Evolutionary conservation across 2,329 filamentous ascomycete genomes (phyloP), one percentile per base, ranked within the genome.

Genomic region (Fusarium sarcochroum): DNA sequence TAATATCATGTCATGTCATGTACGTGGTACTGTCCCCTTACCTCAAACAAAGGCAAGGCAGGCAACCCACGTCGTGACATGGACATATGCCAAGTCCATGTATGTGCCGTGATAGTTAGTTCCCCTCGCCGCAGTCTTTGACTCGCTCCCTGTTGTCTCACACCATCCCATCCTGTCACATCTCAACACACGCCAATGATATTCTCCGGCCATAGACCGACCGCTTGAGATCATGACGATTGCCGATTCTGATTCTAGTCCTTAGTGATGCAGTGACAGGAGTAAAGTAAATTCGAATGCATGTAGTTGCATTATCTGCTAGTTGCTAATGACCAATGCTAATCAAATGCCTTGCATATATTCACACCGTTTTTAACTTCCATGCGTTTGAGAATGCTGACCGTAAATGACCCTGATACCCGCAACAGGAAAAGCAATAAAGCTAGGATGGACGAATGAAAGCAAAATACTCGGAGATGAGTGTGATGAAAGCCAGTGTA

Each of bases 341-440:
- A 45, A 40, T 51, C 18, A 10, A 47, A 21, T 30, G 40, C 34
- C 48, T 48, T 17, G 35, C 25, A 30, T 40, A n/a, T 42, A 35
- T 46, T 38, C 47, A 35, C 38, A 42, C 65, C 35, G 20, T 30
- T 46, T 57, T 47, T n/a, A 58, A 35, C 52, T 34, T 44, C 38
- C 30, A 60, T 52, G 54, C 47, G 32, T 47, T 48, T 25, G 49
- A 45, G 41, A 44, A 69, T 68, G 65, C 60, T 69, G 60, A 69
- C 59, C 50, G n/a, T 66, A 18, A 32, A 59, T 56, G 46, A 58
- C 57, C 61, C 54, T 18, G 27, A 42, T 23, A 48, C 34, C 38
- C 20, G 35, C n/a, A 34, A 62, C 15, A 11, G 40, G 42, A 30
- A 61, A 44, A 56, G 59, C 34, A 61, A 59, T 10, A 49, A 49